These are phyloP conservation scores for Fusarium sp. DNA, from an alignment of 2,329 filamentous ascomycete species.

Conservation along the genomic window DNA sequence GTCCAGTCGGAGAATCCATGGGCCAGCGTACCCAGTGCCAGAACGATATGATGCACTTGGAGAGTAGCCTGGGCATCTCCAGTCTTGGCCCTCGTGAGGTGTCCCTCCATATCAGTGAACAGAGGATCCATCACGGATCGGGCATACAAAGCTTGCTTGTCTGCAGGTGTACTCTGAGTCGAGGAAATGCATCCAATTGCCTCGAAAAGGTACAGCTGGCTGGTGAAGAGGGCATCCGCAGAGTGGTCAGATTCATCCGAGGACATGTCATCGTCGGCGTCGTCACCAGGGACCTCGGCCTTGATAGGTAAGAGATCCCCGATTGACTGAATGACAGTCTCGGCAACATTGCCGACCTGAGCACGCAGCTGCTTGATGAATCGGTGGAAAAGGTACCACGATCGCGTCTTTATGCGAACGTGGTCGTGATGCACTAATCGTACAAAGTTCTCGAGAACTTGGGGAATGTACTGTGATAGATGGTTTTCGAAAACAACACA, in stretches of 20 bases:
- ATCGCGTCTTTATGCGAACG: constrained; percentile 86
- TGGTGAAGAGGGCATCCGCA: constrained; percentile 90
- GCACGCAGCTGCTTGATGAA: constrained; percentile 88
- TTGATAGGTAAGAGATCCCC: constrained; percentile 90
- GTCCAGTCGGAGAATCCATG: constrained; percentile 94
- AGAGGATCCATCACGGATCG: constrained; percentile 90
- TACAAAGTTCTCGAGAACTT: constrained; percentile 92
- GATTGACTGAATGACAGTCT: constrained; percentile 91
- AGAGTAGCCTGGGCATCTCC: constrained; percentile 86
- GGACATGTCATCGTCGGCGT: constrained; percentile 91
- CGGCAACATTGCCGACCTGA: constrained; percentile 88
- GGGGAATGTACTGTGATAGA: constrained; percentile 78
- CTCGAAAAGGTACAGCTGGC: constrained; percentile 94
- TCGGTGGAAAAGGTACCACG: constrained; percentile 97
- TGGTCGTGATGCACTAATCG: constrained; percentile 89
- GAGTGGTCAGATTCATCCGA: constrained; percentile 93
- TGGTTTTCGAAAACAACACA: constrained; percentile 92
- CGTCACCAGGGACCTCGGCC: constrained; percentile 83
- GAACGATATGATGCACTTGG: constrained; percentile 96
- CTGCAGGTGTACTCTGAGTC: constrained; percentile 78
- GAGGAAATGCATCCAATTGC: constrained; percentile 94
- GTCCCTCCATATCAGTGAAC: constrained; percentile 88
- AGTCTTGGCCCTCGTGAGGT: constrained; percentile 80
- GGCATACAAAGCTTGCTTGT: constrained; percentile 89
- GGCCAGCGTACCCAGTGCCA: constrained; percentile 92